Percentiles rank a stretch among this genome's conserved stretches.
phyloP scores from a whole-genome alignment of 306 rosid genomes.

The Acacia crassicarpa region DNA sequence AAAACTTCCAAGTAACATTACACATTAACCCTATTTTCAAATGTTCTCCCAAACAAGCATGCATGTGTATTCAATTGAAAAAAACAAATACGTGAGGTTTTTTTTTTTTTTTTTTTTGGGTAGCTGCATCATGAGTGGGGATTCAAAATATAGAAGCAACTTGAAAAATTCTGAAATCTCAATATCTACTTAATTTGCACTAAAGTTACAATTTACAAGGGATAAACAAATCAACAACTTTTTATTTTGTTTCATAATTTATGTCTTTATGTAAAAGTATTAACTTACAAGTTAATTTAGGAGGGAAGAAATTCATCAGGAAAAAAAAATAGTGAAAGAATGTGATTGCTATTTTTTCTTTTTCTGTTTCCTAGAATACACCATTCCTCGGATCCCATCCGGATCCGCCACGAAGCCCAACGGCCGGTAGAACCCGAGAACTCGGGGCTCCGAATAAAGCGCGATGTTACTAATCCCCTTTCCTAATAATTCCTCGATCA shows the following conservation, averaged over 20 bases:
- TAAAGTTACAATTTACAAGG: neutral
- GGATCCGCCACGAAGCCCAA: conserved; percentile 87
- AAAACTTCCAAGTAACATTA: too few species aligned
- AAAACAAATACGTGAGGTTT: too few species aligned
- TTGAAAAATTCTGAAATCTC: neutral
- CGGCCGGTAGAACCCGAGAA: conserved; percentile 82
- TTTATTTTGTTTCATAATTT: neutral
- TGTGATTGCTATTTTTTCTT: conserved; percentile 24
- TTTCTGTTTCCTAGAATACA: conserved; percentile 59
- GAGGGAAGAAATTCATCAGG: neutral
- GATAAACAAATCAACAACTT: neutral
- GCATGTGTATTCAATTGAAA: too few species aligned
- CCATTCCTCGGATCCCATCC: conserved; percentile 87
- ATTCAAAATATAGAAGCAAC: neutral
- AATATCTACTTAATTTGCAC: neutral
- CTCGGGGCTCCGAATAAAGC: conserved; percentile 80
- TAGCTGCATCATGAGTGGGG: neutral
- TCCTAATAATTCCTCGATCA: conserved; percentile 41
- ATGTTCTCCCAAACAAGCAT: too few species aligned
- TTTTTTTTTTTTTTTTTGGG: too few species aligned
- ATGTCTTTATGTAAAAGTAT: neutral
- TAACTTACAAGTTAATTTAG: neutral
- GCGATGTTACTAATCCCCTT: conserved; percentile 76
- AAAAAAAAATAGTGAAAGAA: neutral
- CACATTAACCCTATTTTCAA: too few species aligned